Conservation (phyloP, 768 basidiomycete genomes). For the Russula sp. region DNA sequence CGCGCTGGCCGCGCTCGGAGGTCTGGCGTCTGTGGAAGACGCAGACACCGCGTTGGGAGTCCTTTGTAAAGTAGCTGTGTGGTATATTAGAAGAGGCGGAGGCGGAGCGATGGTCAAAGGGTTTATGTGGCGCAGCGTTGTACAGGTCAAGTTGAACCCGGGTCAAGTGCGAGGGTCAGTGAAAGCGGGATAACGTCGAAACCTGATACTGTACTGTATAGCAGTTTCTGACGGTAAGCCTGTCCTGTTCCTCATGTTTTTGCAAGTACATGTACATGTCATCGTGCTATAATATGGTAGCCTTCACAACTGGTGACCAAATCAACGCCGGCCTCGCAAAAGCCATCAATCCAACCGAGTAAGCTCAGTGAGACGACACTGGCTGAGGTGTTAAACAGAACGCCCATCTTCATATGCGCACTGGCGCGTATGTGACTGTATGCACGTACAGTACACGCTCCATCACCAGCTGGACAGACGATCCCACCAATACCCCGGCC, state of each 20-base stretch:
- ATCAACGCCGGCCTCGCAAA: constrained; percentile 51
- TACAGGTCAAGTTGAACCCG: too few relatives aligned
- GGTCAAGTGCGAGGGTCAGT: too few relatives aligned
- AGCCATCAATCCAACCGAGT: constrained; percentile 62
- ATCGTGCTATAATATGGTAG: background rate
- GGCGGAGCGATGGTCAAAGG: background rate
- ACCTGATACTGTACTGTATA: too few relatives aligned
- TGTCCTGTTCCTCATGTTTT: background rate
- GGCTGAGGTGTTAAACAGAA: constrained; percentile 35
- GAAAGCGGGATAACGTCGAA: too few relatives aligned
- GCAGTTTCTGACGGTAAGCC: constrained; percentile 20
- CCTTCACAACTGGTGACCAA: constrained; percentile 48
- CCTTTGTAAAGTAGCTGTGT: constrained; percentile 64
- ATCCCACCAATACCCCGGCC: too few relatives aligned
- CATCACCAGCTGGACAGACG: too few relatives aligned
- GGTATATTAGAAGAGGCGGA: background rate
- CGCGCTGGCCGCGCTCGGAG: constrained; percentile 64
- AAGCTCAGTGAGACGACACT: constrained; percentile 20
- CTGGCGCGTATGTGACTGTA: constrained; percentile 40
- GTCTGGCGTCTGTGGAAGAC: constrained; percentile 66
- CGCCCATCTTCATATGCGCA: constrained; percentile 75
- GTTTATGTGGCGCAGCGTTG: constrained; percentile 26
- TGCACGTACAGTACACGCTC: too few relatives aligned
- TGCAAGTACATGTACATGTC: background rate
- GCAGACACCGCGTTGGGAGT: constrained; percentile 61